Evolutionary conservation across 2,329 filamentous ascomycete species (phyloP).

Genomic region (Hymenoscyphus scutula): DNA sequence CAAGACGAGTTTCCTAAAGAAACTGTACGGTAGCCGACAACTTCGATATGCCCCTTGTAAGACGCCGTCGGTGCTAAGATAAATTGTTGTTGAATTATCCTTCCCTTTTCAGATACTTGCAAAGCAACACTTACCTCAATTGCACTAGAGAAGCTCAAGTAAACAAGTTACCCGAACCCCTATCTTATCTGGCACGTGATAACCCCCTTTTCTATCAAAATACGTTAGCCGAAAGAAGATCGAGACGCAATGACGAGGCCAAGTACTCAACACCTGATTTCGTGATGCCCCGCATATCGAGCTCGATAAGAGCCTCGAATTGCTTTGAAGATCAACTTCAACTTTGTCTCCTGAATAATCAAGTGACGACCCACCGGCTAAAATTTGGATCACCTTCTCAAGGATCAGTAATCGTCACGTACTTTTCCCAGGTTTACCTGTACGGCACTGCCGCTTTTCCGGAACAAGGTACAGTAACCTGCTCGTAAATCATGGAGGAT

Average conservation of each 20-base stretch:
- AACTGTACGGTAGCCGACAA: too few species aligned
- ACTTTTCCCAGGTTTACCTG: neutral
- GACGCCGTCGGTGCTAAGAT: too few species aligned
- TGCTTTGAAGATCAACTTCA: neutral
- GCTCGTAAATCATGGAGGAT: constrained; percentile 4
- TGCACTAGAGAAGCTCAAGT: neutral
- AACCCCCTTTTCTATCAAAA: neutral
- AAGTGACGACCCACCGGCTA: neutral
- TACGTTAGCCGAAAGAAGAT: neutral
- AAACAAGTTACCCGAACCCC: neutral
- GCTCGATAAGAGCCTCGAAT: neutral
- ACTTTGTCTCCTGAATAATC: neutral
- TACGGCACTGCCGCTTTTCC: neutral
- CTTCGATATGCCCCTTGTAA: too few species aligned
- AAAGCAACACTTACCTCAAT: neutral
- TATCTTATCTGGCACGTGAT: neutral
- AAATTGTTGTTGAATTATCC: too few species aligned
- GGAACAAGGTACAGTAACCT: neutral
- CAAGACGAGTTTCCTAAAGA: too few species aligned
- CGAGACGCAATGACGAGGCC: neutral
- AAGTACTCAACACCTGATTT: neutral
- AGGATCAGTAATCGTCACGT: neutral
- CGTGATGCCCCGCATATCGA: neutral
- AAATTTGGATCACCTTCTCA: neutral
- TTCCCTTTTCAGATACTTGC: too few species aligned